Evolutionary conservation across 495 filamentous ascomycete genomes (phyloP).

Genomic region (Parathielavia hyrcaniae): DNA sequence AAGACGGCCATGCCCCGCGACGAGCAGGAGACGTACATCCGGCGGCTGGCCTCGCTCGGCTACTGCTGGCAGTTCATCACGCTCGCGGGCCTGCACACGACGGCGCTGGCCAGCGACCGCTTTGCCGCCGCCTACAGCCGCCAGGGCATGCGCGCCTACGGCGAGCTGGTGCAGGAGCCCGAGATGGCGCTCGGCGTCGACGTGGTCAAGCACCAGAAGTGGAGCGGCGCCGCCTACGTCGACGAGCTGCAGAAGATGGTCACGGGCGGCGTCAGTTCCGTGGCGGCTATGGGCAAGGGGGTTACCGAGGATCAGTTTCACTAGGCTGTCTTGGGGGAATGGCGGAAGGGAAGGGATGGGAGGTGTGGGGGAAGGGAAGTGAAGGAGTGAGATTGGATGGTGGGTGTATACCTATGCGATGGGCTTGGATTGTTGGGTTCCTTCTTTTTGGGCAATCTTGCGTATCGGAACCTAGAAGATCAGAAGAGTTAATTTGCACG

Average conservation of each 20-base stretch:
- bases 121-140: constrained; percentile 78
- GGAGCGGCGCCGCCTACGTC: constrained; percentile 89
- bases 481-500: not conserved
- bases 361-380: too few species aligned
- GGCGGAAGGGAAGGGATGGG: too few species aligned
- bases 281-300: constrained; percentile 92
- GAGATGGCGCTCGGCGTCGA: constrained; percentile 88
- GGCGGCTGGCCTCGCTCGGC: constrained; percentile 74
- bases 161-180: constrained; percentile 93
- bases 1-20: constrained; percentile 89
- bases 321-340: constrained; percentile 19
- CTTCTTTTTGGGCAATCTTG: too few species aligned
- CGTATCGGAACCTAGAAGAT: not conserved
- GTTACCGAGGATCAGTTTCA: constrained; percentile 97
- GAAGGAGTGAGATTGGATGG: too few species aligned
- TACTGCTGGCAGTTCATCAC: constrained; percentile 99
- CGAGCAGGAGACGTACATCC: constrained; percentile 97
- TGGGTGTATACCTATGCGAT: not conserved
- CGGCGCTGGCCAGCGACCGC: constrained; percentile 78
- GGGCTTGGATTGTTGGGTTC: not conserved
- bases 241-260: constrained; percentile 97
- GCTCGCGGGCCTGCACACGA: constrained; percentile 93
- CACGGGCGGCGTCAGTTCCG: constrained; percentile 82
- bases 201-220: constrained; percentile 98
- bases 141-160: constrained; percentile 92